These are phyloP conservation scores for Nitzschia sp. DNA, from an alignment of 108 stramenopile species.

Conservation along the genomic window DNA sequence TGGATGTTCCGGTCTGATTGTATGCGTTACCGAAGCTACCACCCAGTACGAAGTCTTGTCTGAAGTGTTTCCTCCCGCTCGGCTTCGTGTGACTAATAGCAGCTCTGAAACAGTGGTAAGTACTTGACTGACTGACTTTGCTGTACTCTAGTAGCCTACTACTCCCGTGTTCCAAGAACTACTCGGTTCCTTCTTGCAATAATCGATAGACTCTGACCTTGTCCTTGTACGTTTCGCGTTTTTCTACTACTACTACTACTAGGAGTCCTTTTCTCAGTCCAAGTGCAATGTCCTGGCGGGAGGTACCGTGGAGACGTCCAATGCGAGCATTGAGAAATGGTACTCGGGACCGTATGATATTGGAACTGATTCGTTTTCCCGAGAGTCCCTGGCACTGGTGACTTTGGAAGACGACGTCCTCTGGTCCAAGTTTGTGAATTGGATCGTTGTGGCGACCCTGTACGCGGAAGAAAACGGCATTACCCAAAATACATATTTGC, in stretches of 20 bases:
- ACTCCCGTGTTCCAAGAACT: too few species aligned
- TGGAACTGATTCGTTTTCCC: constrained; percentile 18
- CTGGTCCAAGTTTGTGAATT: constrained; percentile 52
- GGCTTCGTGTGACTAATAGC: constrained; percentile 10
- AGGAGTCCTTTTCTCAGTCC: constrained; percentile 7
- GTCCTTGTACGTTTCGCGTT: too few species aligned
- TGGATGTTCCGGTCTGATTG: constrained; percentile 23
- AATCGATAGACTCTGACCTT: too few species aligned
- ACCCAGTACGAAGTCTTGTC: background rate
- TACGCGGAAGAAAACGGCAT: constrained; percentile 50
- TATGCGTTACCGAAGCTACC: constrained; percentile 39
- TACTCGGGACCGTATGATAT: constrained; percentile 24
- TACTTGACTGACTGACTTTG: too few species aligned
- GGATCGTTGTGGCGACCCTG: constrained; percentile 41
- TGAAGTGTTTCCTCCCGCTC: constrained; percentile 22
- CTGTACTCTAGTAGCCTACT: too few species aligned
- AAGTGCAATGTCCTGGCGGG: constrained; percentile 28
- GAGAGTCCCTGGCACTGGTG: constrained; percentile 41
- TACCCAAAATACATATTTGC: background rate
- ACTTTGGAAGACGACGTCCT: constrained; percentile 49
- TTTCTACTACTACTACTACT: too few species aligned
- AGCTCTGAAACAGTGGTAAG: background rate
- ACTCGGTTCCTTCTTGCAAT: too few species aligned
- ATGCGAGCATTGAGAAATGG: constrained; percentile 6
- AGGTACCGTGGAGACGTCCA: constrained; percentile 8